Evolutionary conservation across 1,139 yeast species (phyloP), one percentile per base, ranked within the genome.

Genomic region (Candida sanyaensis): DNA sequence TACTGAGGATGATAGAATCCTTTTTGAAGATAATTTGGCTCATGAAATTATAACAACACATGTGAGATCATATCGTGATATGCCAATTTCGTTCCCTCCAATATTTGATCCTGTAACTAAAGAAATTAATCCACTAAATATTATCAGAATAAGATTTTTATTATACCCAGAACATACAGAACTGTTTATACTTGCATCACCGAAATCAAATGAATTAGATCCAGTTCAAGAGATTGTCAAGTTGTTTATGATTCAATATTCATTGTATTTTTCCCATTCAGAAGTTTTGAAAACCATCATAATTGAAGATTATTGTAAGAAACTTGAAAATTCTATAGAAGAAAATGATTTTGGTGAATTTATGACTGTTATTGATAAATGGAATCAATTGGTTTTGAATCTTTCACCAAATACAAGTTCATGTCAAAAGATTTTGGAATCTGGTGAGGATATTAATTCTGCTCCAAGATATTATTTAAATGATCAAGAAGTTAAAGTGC

Each of bases 151-250:
- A 37, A 67, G 71, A 50, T 70, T 69, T 47, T 59, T 75, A 10
- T 60, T 75, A 24, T 73, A 74, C 49, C 80, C 80, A 0, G 64
- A 68, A 45, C 78, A 74, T 50, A 59, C 58, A 37, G 80, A 75
- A 53, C 68, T 67, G 59, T 75, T 66, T 50, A 50, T 74, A 11
- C 60, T 75, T 41, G 79, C 76, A 1, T 69, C 62, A 9, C 81
- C 83, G 3, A 79, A 78, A 52, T 69, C 73, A 44, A 79, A 80
- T 46, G 88, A 83, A 53, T 72, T 86, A 50, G 84, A 88, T 58
- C 93, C 96, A 4, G 70, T 87, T 53, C 77, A 75, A 42, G 97
- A 91, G 59, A 77, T 90, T 43, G 88, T 86, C 23, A 80, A 69
- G 52, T 54, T 75, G 7, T 69, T 75, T 49, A 75, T 73, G 63